phyloP scores from a whole-genome alignment of 2,329 filamentous ascomycete genomes.

The Fusarium hostae region DNA sequence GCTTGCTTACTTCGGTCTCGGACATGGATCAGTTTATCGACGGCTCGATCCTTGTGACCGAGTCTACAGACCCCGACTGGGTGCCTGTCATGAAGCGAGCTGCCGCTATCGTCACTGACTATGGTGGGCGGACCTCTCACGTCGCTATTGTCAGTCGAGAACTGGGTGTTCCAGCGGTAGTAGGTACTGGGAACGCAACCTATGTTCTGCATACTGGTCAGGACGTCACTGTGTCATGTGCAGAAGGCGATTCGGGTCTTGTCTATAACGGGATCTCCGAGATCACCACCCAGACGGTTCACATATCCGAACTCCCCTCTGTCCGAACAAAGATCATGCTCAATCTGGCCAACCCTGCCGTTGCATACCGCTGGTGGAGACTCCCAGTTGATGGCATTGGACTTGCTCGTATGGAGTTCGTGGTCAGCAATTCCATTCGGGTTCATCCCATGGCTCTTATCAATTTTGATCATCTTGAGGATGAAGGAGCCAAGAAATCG shows the following conservation, averaged over 20 bases:
- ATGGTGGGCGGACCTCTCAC: slow-evolving; percentile 53
- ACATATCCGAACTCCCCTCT: slow-evolving; percentile 42
- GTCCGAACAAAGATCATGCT: slow-evolving; percentile 51
- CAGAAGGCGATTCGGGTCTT: slow-evolving; percentile 51
- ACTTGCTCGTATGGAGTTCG: slow-evolving; percentile 54
- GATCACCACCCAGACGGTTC: slow-evolving; percentile 48
- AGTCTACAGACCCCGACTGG: slow-evolving; percentile 53
- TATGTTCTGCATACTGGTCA: slow-evolving; percentile 51
- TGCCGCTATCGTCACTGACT: slow-evolving; percentile 51
- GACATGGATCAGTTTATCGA: slow-evolving; percentile 50
- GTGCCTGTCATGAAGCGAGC: slow-evolving; percentile 53
- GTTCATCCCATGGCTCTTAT: slow-evolving; percentile 53
- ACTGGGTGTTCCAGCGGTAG: slow-evolving; percentile 51
- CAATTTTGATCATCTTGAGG: slow-evolving; percentile 47
- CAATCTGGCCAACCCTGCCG: slow-evolving; percentile 52
- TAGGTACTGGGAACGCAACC: slow-evolving; percentile 51
- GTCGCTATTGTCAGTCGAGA: slow-evolving; percentile 56
- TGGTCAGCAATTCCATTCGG: slow-evolving; percentile 51
- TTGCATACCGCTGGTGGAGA: slow-evolving; percentile 54
- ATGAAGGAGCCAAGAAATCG: slow-evolving; percentile 39
- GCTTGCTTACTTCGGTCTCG: slow-evolving; percentile 46
- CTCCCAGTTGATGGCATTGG: slow-evolving; percentile 53
- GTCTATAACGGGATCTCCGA: slow-evolving; percentile 51
- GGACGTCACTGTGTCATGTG: slow-evolving; percentile 53
- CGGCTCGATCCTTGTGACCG: slow-evolving; percentile 50